A percentile compares a stretch with the other conserved stretches of the same genome.
Evolutionary conservation across 1,284 basidiomycete species (phyloP).

Genomic region (Leccinum pseudoinsigne): DNA sequence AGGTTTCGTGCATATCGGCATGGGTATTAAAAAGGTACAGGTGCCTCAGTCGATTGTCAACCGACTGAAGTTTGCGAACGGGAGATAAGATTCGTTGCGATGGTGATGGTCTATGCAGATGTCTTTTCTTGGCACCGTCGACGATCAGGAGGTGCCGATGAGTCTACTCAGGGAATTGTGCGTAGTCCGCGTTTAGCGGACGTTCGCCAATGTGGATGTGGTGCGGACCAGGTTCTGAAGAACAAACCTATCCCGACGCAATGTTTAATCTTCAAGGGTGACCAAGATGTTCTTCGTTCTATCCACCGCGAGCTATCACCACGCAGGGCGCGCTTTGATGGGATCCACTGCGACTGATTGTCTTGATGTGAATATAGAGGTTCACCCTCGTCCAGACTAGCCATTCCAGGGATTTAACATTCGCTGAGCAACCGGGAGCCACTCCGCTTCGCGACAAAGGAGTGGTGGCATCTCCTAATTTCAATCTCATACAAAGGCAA

Average conservation of each 20-base stretch:
- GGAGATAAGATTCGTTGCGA: constrained; percentile 21
- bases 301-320: too few relatives aligned
- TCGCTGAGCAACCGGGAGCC: neutral
- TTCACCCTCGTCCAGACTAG: neutral
- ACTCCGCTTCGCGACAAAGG: neutral
- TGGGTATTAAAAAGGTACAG: constrained; percentile 5
- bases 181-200: neutral
- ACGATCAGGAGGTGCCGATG: constrained; percentile 2
- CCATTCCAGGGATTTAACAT: neutral
- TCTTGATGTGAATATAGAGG: constrained; percentile 7
- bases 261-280: neutral
- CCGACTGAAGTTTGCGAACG: neutral
- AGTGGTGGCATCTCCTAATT: neutral
- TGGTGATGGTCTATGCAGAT: constrained; percentile 11
- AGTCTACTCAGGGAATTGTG: constrained; percentile 1
- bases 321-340: neutral
- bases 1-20: constrained; percentile 4
- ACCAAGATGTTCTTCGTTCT: neutral
- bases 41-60: constrained; percentile 2
- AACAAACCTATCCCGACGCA: neutral
- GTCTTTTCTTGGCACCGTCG: constrained; percentile 8
- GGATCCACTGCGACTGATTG: neutral
- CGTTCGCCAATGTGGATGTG: neutral
- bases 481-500: constrained; percentile 18
- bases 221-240: neutral